Conservation (phyloP, 2,329 filamentous ascomycete genomes). For the Phyllosticta citrichinensis region DNA sequence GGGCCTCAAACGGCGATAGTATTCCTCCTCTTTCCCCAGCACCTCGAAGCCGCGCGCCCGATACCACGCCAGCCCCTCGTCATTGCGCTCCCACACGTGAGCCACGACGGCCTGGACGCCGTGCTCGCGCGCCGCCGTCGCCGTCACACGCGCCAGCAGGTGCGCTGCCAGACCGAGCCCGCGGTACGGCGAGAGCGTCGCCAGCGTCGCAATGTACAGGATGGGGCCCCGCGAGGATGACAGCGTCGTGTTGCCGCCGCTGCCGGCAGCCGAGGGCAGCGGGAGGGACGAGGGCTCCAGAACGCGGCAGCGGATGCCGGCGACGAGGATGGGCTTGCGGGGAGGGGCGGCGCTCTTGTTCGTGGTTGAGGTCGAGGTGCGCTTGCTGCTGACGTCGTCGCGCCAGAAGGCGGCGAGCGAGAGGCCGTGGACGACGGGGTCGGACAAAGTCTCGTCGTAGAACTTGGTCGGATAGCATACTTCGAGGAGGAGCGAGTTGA, state of each 20-base stretch:
- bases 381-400: constrained; percentile 17
- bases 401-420: constrained; percentile 52
- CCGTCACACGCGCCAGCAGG: constrained; percentile 37
- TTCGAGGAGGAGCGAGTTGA: constrained; percentile 49
- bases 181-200: constrained; percentile 50
- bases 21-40: constrained; percentile 41
- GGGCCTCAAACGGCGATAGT: constrained; percentile 50
- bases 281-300: constrained; percentile 18
- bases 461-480: constrained; percentile 52
- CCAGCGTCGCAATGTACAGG: constrained; percentile 53
- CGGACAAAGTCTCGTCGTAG: constrained; percentile 50
- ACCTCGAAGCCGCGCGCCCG: constrained; percentile 46
- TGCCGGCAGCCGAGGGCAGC: not conserved
- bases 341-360: not conserved
- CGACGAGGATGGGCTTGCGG: constrained; percentile 29
- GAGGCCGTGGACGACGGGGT: constrained; percentile 41
- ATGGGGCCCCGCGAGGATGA: constrained; percentile 15
- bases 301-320: constrained; percentile 38
- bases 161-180: constrained; percentile 47
- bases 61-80: constrained; percentile 53
- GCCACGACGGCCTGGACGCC: constrained; percentile 45
- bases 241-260: not conserved
- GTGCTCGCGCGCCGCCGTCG: constrained; percentile 40
- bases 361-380: not conserved
- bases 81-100: constrained; percentile 55